phyloP scores from a whole-genome alignment of 345 rosid species.

The Erucastrum elatum region DNA sequence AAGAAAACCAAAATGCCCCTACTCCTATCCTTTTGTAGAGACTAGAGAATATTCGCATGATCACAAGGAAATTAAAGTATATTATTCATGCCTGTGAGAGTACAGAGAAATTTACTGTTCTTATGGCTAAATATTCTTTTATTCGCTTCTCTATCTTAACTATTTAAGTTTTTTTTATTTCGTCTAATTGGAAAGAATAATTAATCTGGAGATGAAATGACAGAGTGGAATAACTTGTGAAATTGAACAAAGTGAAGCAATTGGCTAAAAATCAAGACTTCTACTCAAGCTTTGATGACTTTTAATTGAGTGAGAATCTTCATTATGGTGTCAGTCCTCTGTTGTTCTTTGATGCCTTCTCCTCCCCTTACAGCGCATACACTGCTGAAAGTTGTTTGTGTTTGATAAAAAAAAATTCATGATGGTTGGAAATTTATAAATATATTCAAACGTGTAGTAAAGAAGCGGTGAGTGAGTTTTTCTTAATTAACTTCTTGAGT shows the following conservation, averaged over 20 bases:
- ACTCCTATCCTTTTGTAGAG: slow-evolving; percentile 2
- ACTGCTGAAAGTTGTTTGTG: slow-evolving; percentile 12
- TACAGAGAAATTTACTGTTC: slow-evolving; percentile 19
- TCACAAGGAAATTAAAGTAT: not conserved
- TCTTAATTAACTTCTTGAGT: not conserved
- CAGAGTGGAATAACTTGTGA: slow-evolving; percentile 39
- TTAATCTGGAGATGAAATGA: slow-evolving; percentile 23
- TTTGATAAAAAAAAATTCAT: not conserved
- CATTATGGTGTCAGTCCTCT: slow-evolving; percentile 20
- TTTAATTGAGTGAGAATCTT: slow-evolving; percentile 41
- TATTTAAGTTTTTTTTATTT: not conserved
- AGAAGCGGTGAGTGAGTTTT: slow-evolving; percentile 20
- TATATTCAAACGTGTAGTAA: slow-evolving; percentile 19
- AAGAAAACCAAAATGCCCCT: not conserved
- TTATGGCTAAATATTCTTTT: slow-evolving; percentile 16
- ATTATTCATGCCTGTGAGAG: slow-evolving; percentile 1
- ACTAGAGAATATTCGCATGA: not conserved
- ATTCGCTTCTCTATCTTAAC: slow-evolving; percentile 15
- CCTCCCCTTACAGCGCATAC: slow-evolving; percentile 32
- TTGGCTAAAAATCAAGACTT: slow-evolving; percentile 38
- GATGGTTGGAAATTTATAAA: not conserved
- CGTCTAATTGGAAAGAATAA: slow-evolving; percentile 2
- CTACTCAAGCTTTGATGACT: slow-evolving; percentile 25
- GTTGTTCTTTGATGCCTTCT: slow-evolving; percentile 36
- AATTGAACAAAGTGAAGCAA: slow-evolving; percentile 23